These are phyloP conservation scores for Lenwebbia sp. DNA, from an alignment of 345 rosid species.

Conservation along the genomic window DNA sequence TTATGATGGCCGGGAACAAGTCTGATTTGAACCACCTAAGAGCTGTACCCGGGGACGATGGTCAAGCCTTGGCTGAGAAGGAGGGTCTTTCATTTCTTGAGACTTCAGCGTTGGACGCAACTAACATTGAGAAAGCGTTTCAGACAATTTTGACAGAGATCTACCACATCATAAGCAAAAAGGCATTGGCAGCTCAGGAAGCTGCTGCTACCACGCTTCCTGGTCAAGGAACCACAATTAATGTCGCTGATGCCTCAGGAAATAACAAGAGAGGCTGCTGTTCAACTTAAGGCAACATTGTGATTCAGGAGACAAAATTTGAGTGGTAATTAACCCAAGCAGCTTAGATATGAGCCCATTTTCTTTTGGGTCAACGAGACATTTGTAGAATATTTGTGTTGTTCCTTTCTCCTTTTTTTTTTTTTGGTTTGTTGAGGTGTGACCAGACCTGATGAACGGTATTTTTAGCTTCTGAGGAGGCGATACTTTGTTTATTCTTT, in stretches of 20 bases:
- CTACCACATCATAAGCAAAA: conserved; percentile 16
- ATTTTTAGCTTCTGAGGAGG: neutral
- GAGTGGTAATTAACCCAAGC: neutral
- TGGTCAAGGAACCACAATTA: conserved; percentile 15
- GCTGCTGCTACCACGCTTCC: conserved; percentile 13
- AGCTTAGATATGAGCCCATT: neutral
- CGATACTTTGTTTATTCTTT: neutral
- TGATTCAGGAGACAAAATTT: neutral
- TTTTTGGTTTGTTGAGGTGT: conserved; percentile 9
- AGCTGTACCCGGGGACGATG: conserved; percentile 11
- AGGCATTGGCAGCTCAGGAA: conserved; percentile 20
- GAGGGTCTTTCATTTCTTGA: conserved; percentile 19
- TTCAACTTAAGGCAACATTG: conserved; percentile 1
- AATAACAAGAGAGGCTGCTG: conserved; percentile 10
- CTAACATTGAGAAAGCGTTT: conserved; percentile 9
- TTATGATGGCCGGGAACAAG: conserved; percentile 19
- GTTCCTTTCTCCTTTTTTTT: neutral
- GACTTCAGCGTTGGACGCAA: conserved; percentile 15
- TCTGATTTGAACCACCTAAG: conserved; percentile 13
- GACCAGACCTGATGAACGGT: conserved; percentile 14
- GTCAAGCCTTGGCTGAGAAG: conserved; percentile 13
- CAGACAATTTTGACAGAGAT: conserved; percentile 17
- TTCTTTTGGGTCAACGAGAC: conserved; percentile 17
- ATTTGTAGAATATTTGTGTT: conserved; percentile 30
- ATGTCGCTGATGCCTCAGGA: conserved; percentile 9